Base-by-base conservation (phyloP, 345 rosid genomes). In the Ceriops decandra region DNA sequence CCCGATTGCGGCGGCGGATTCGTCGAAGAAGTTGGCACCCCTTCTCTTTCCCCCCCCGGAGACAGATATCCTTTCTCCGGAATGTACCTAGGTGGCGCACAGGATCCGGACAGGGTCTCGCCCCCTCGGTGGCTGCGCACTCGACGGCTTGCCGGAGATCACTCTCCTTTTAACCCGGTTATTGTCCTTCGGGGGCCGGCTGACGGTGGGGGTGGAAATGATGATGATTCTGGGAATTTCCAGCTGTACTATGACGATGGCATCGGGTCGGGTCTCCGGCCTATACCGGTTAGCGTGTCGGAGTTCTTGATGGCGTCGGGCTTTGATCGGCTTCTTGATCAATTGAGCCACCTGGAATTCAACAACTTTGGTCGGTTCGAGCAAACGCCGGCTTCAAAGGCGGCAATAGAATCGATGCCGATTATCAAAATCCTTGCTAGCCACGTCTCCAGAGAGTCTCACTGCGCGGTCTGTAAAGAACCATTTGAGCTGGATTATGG, bases 251-350 rank as follows among this genome's bases (percentile, higher is more conserved):
- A 88, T 6, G 85, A 86, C 30, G 95, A 83, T 21, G 95, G 87
- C 1, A 75, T 71, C 1, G 89, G 88, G 26, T 79, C 85, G 60
- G 89, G 87, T 6, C 80, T 86, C n/a, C 81, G 87, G 46, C 91
- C 91, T 21, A 57, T 88, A 33, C 95, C 91, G 1, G 54, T 86
- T 24, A 81, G 85, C 60, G 76, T 88, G 80, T 88, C 91, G 52
- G 95, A 88, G 68, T 85, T 88, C 68, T 78, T 88, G 77, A 85
- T 88, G 84, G 89, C 87, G 9, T 88, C 91, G 20, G 91, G 91
- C n/a, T 86, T 88, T 61, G 88, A 88, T 58, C 81, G 89, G 62
- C 79, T 88, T 56, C 84, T 86, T 6, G 91, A 85, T 66, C 86
- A 86, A 76, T 72, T 88, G 68, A 68, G 85, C 30, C 91, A 85